Conservation (phyloP, 192 early-diverging fungal genomes). For the Coemansia sp. region DNA sequence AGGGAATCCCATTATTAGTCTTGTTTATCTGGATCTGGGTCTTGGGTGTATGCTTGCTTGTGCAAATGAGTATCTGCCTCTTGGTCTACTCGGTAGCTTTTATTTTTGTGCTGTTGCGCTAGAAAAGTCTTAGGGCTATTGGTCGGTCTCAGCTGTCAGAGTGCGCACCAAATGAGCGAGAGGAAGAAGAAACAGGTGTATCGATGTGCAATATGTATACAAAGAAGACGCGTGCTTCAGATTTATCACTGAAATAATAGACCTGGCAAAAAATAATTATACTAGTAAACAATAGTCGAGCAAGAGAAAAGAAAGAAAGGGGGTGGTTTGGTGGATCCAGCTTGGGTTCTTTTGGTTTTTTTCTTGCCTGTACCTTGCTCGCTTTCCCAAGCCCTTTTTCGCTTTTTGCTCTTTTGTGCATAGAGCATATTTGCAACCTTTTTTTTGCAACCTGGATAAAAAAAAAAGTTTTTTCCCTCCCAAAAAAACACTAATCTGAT, state of each 20-base stretch:
- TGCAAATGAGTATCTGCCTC: background rate
- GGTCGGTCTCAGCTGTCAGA: no score
- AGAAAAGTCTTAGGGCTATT: no score
- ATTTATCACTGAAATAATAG: conserved; percentile 3
- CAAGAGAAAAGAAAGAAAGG: background rate
- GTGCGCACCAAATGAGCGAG: background rate
- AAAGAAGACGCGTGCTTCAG: background rate
- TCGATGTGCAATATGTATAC: background rate
- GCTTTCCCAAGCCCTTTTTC: background rate
- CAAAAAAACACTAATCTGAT: background rate
- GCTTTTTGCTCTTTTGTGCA: no score
- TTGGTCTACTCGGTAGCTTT: no score
- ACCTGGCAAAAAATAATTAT: conserved; percentile 5
- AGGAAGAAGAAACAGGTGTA: background rate
- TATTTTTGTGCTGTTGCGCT: no score
- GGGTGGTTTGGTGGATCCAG: background rate
- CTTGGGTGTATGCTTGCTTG: background rate
- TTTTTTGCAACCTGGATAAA: conserved; percentile 1
- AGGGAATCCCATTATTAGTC: conserved; percentile 48
- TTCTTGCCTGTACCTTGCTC: background rate
- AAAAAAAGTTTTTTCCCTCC: conserved; percentile 17
- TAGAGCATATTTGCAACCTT: background rate
- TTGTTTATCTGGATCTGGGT: background rate
- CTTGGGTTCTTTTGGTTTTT: background rate
- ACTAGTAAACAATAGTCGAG: background rate